Conservation (phyloP, 331 rosid genomes). For the Pyrus hybrid region DNA sequence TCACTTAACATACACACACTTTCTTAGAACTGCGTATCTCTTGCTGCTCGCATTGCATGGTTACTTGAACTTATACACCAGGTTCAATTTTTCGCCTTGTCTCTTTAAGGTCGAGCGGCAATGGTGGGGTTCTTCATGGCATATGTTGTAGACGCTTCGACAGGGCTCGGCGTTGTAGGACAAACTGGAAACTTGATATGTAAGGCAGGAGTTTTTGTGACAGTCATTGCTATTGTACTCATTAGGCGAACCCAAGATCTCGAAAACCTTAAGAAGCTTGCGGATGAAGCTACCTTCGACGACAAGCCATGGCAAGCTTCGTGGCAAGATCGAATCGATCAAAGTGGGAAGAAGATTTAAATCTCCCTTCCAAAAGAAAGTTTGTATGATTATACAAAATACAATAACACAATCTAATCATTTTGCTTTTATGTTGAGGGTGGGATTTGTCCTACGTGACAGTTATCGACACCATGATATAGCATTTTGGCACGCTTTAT, state of each 20-base stretch:
- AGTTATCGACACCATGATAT: no score
- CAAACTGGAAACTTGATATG: conserved; percentile 33
- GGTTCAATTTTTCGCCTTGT: no score
- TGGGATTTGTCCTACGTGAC: no score
- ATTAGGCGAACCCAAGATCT: conserved; percentile 19
- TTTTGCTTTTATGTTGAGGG: no score
- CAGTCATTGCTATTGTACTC: conserved; percentile 23
- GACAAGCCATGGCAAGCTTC: conserved; percentile 43
- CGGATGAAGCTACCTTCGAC: conserved; percentile 33
- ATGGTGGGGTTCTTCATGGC: conserved; percentile 45
- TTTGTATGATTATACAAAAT: no score
- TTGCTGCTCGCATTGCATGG: neutral
- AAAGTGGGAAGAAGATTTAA: neutral
- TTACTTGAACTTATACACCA: neutral
- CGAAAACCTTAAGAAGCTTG: conserved; percentile 20
- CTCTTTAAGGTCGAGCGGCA: conserved; percentile 26
- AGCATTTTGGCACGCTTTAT: no score
- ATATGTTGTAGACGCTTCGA: conserved; percentile 29
- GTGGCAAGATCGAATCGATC: conserved; percentile 15
- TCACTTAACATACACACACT: neutral
- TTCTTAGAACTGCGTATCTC: neutral
- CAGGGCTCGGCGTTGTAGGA: conserved; percentile 33
- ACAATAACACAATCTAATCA: no score
- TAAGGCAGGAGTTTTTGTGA: conserved; percentile 26
- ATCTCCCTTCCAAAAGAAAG: neutral